Evolutionary conservation across 2,329 filamentous ascomycete species (phyloP).

Genomic region (Ceratocystis cubensis): DNA sequence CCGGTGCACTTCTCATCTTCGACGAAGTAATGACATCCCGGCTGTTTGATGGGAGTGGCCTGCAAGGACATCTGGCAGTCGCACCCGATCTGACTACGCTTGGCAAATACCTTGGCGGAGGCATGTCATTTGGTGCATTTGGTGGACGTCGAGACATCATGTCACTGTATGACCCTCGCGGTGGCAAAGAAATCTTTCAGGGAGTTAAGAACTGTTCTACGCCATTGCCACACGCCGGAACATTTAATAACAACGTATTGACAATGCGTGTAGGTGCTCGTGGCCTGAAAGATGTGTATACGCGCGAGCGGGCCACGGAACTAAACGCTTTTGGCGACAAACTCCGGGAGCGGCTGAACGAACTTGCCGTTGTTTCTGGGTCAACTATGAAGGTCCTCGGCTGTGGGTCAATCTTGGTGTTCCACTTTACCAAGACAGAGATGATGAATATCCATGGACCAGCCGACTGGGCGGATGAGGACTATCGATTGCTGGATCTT

Average conservation of each 20-base stretch:
- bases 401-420: conserved; percentile 29
- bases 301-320: conserved; percentile 26
- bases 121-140: conserved; percentile 54
- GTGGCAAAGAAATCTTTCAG: conserved; percentile 45
- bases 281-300: conserved; percentile 30
- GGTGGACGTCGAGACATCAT: conserved; percentile 49
- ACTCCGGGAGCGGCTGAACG: conserved; percentile 27
- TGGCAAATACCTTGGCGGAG: conserved; percentile 56
- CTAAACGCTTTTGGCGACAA: conserved; percentile 28
- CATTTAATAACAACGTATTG: conserved; percentile 55
- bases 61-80: conserved; percentile 33
- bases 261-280: conserved; percentile 33
- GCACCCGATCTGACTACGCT: conserved; percentile 50
- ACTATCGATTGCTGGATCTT: conserved; percentile 28
- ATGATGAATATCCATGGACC: conserved; percentile 26
- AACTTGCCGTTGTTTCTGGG: conserved; percentile 25
- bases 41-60: conserved; percentile 36
- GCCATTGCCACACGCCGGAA: conserved; percentile 44
- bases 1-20: conserved; percentile 48
- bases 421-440: conserved; percentile 30
- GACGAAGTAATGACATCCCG: conserved; percentile 63
- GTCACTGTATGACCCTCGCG: conserved; percentile 41
- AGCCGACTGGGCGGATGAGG: conserved; percentile 15
- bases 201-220: conserved; percentile 41
- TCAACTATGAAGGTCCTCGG: conserved; percentile 32